phyloP scores from a whole-genome alignment of 768 basidiomycete species.

The Mycena galericulata region DNA sequence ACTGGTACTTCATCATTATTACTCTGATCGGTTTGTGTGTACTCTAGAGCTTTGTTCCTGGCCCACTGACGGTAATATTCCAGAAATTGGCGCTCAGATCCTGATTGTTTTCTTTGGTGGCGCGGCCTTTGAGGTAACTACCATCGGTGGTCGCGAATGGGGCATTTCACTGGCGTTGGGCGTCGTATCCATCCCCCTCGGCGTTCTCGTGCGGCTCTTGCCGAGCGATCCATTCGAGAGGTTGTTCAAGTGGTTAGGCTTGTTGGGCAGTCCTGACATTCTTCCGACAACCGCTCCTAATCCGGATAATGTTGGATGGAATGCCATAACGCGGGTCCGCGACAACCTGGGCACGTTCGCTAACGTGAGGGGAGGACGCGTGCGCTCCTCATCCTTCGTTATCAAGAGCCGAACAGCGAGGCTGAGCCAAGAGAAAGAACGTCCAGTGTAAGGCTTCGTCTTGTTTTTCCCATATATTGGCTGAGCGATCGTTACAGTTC shows the following conservation, averaged over 20 bases:
- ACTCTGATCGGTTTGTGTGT: conserved; percentile 80
- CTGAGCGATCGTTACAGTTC: conserved; percentile 42
- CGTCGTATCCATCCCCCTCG: conserved; percentile 88
- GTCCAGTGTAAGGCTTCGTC: conserved; percentile 53
- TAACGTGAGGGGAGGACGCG: conserved; percentile 88
- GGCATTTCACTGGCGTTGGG: conserved; percentile 92
- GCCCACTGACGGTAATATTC: conserved; percentile 20
- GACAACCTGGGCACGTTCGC: conserved; percentile 90
- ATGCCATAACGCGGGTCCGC: conserved; percentile 84
- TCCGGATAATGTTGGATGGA: conserved; percentile 67
- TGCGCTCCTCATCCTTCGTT: conserved; percentile 88
- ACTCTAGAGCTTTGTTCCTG: conserved; percentile 6
- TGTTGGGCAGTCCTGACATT: conserved; percentile 73
- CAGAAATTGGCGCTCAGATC: conserved; percentile 90
- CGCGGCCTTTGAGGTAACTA: conserved; percentile 90
- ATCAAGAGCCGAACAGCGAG: conserved; percentile 80
- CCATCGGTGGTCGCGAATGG: conserved; percentile 88
- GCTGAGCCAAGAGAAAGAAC: conserved; percentile 61
- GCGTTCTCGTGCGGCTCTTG: conserved; percentile 80
- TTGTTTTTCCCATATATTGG: not conserved
- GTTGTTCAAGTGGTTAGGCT: conserved; percentile 62
- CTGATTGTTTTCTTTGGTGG: conserved; percentile 93
- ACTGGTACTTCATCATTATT: conserved; percentile 88
- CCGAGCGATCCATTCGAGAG: conserved; percentile 86
- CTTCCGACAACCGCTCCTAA: conserved; percentile 76